Evolutionary conservation across 2,329 filamentous ascomycete genomes (phyloP), one percentile per base, ranked within the genome.

Genomic region (Sphaerulina vaccinii): DNA sequence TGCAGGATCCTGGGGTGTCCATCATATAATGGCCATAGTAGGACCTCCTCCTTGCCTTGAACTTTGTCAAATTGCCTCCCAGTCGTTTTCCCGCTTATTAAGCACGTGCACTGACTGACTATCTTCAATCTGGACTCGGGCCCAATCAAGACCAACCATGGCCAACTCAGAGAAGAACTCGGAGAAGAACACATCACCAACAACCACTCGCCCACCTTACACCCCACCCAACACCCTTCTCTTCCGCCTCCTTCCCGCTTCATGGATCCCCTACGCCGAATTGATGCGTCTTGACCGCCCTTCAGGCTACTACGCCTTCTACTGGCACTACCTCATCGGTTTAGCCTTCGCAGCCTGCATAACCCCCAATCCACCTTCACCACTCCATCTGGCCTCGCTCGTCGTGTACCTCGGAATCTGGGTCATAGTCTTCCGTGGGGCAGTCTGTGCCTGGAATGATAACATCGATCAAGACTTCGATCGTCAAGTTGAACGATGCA

Each of bases 391-490:
- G n/a, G n/a, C 33, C 19, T 22, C 24, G 21, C 33, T 50, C 5
- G 35, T 46, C 8, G 39, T 29, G 24, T 52, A 43, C 32, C 33
- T 55, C 10, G 42, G 38, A 10, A 16, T 48, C 15, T 55, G 52
- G 52, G 48, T 55, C 1, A 4, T 55, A 6, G 21, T 55, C 11
- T 55, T 37, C 33, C 48, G 52, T 19, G 49, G 52, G 13, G 48
- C 43, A 1, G 48, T 48, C 6, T 55, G 52, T 33, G 39, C 52
- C 32, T 55, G 52, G 52, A 55, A 55, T 36, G 52, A 55, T 43
- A 52, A 51, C 36, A 45, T 55, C 24, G 52, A 55, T 32, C 52
- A 52, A 22, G 52, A 55, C 6, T 49, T 51, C 16, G 52, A 55
- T 33, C 48, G 48, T 7, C 36, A 48, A 13, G 49, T 52, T 13